Evolutionary conservation across 345 rosid genomes (phyloP), one percentile per base, ranked within the genome.

Genomic region (Kernera saxatilis): DNA sequence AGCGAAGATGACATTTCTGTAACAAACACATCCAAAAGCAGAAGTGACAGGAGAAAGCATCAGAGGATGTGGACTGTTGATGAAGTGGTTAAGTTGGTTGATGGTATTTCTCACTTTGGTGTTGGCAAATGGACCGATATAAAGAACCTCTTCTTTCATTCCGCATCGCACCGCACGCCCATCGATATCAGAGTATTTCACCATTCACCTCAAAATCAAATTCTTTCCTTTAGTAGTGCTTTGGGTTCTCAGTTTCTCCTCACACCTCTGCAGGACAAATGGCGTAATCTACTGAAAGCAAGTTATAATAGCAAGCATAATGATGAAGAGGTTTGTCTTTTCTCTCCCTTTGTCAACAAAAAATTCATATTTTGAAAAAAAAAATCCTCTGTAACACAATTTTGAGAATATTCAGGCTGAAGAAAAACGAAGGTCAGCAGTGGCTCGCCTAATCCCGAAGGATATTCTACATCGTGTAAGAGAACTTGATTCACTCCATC

Each of bases 61-160:
- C 94, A 93, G 82, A 88, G 84, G 70, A 76, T 86, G 93, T 91
- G 97, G 98, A 85, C 96, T 32, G 75, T 78, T 77, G 73, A 81
- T 0, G 97, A 93, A 75, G 97, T 93, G 76, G 76, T 79, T 51
- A 89, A 85, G 73, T 75, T 93, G 79, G 76, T 91, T 77, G 91
- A 93, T 79, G 98, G 98, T 37, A 86, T 93, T 74, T 78, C 92
- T 77, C 80, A 83, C 63, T 87, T 70, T 71, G 98, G 97, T 79
- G 91, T 88, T 69, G 96, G 97, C 44, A 85, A 82, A 82, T 93
- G 98, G 98, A 93, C 96, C 0, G 94, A 87, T 75, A 91, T 93
- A 77, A 87, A 91, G 79, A 86, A 85, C 71, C 79, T 74, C 41
- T 77, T 84, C 69, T 91, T 93, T 73, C 64, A 83, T 23, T 81